Evolutionary conservation across 2,329 filamentous ascomycete species (phyloP).

Genomic region (Cercospora beticola): DNA sequence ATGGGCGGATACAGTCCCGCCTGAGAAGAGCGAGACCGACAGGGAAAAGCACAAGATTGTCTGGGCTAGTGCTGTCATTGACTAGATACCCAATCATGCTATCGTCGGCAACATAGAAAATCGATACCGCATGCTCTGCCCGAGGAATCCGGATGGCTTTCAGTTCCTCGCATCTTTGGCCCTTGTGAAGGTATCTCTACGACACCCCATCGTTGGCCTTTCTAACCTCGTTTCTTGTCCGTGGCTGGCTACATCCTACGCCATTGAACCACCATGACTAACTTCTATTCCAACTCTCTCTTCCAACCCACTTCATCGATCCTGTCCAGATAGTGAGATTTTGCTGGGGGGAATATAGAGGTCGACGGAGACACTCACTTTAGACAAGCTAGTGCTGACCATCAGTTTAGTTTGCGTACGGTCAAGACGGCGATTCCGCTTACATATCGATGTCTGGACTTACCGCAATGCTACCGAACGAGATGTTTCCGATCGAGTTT

Average conservation of each 20-base stretch:
- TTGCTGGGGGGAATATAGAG: neutral
- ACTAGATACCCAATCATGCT: neutral
- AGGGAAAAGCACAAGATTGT: neutral
- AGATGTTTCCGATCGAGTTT: slow-evolving; percentile 7
- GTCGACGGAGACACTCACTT: slow-evolving; percentile 5
- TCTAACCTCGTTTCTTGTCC: neutral
- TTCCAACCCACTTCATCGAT: neutral
- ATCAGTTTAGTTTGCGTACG: neutral
- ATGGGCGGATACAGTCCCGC: neutral
- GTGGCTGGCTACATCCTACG: neutral
- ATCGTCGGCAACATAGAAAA: neutral
- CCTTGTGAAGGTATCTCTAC: neutral
- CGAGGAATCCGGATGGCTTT: neutral
- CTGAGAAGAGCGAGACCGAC: neutral
- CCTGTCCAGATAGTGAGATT: neutral
- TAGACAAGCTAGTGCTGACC: slow-evolving; percentile 5
- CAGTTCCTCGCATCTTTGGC: neutral
- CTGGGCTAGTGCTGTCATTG: neutral
- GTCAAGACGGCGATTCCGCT: neutral
- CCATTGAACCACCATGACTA: neutral
- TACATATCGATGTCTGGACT: slow-evolving; percentile 10
- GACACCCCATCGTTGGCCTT: neutral
- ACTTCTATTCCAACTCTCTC: neutral
- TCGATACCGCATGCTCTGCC: neutral
- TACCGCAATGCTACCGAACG: neutral